Conservation (phyloP, 805 yeast genomes). For the Myxozyma monticola region DNA sequence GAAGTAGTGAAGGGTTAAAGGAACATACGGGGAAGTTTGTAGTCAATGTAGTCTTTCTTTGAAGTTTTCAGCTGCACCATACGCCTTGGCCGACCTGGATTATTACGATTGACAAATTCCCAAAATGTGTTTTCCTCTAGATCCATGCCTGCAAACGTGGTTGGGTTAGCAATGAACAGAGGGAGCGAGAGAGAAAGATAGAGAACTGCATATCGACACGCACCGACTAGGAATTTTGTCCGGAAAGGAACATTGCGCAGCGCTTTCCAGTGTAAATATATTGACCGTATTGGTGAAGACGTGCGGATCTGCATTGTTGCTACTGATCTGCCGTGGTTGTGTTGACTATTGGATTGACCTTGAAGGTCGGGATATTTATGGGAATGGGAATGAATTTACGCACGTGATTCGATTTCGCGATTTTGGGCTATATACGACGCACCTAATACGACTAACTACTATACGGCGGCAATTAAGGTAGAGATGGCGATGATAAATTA, state of each 20-base stretch:
- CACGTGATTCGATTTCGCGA: too few relatives aligned
- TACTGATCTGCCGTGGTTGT: too few relatives aligned
- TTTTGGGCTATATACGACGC: too few relatives aligned
- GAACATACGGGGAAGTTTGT: conserved; percentile 49
- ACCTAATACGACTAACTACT: too few relatives aligned
- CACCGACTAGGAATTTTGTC: conserved; percentile 59
- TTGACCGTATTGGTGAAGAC: conserved; percentile 5
- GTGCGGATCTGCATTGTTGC: conserved; percentile 10
- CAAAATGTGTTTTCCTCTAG: conserved; percentile 83
- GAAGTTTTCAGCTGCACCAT: conserved; percentile 58
- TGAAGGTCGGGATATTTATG: too few relatives aligned
- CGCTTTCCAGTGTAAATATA: conserved; percentile 57
- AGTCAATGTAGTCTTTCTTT: conserved; percentile 55
- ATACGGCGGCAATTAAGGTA: too few relatives aligned
- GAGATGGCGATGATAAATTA: too few relatives aligned
- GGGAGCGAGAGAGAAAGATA: too few relatives aligned
- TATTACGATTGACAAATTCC: conserved; percentile 65
- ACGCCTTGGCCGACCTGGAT: conserved; percentile 56
- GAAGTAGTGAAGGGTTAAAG: conserved; percentile 34
- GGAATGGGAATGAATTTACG: too few relatives aligned
- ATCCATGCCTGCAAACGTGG: conserved; percentile 56
- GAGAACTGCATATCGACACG: neutral
- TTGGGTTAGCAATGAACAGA: neutral
- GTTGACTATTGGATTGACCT: too few relatives aligned
- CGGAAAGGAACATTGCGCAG: conserved; percentile 68